These are phyloP conservation scores for Aureococcus anophagefferens DNA, from an alignment of 108 stramenopile species.

Conservation along the genomic window DNA sequence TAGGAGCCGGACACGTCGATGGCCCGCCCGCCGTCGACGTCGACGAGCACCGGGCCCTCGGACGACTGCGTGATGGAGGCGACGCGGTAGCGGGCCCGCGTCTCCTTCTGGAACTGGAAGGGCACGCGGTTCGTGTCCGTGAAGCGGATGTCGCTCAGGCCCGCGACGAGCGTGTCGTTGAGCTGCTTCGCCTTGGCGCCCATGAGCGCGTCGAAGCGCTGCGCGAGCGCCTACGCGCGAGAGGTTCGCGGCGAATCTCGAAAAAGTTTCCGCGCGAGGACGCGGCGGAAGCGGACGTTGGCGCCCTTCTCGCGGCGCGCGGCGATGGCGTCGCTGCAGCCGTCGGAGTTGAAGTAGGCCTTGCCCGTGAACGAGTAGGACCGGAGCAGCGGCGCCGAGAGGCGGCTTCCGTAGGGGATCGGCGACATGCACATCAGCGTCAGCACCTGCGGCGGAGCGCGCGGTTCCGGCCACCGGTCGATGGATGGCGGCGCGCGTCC, in stretches of 20 bases:
- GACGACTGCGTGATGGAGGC: not conserved
- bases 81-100: not conserved
- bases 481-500: no score
- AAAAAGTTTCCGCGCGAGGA: no score
- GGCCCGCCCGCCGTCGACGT: slow-evolving; percentile 13
- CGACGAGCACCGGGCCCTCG: slow-evolving; percentile 11
- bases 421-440: slow-evolving; percentile 4
- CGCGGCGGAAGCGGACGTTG: not conserved
- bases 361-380: slow-evolving; percentile 6
- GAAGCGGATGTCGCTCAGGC: not conserved
- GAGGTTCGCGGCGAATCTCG: no score
- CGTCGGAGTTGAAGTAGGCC: slow-evolving; percentile 13
- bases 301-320: slow-evolving; percentile 5
- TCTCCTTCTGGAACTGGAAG: not conserved
- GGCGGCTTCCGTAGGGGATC: not conserved
- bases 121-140: not conserved
- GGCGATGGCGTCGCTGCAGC: slow-evolving; percentile 3
- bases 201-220: not conserved
- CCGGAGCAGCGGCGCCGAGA: slow-evolving; percentile 1
- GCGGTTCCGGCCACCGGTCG: no score
- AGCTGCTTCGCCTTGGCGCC: not conserved
- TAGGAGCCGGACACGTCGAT: slow-evolving; percentile 20
- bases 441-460: no score
- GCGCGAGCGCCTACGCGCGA: no score
- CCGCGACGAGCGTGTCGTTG: not conserved